A percentile compares a stretch with the other conserved stretches of the same genome.
Conservation (phyloP, 306 rosid genomes). For the Inga oerstediana region DNA sequence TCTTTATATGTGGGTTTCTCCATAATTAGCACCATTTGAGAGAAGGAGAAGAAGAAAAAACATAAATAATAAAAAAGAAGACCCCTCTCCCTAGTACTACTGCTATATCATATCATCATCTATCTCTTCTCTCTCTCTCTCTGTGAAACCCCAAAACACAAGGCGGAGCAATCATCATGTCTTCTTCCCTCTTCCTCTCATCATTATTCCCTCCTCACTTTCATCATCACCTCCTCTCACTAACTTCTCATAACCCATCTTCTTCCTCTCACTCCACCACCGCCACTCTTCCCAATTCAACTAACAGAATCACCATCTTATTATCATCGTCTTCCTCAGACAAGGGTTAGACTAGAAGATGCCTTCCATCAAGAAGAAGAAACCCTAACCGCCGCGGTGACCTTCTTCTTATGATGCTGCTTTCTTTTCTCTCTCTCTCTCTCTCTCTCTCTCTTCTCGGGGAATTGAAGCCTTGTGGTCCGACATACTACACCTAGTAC, state of each 20-base stretch:
- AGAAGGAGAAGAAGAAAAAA: constrained; percentile 21
- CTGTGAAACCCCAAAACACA: constrained; percentile 1
- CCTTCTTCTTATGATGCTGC: constrained; percentile 2
- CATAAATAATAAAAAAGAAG: neutral
- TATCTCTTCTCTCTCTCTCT: neutral
- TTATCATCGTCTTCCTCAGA: neutral
- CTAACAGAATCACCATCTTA: neutral
- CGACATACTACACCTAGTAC: constrained; percentile 38
- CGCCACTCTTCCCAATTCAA: constrained; percentile 33
- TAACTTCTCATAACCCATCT: constrained; percentile 53
- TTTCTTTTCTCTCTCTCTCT: neutral
- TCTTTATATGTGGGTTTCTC: neutral
- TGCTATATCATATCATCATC: neutral
- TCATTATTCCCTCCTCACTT: constrained; percentile 65
- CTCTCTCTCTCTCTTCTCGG: constrained; percentile 55
- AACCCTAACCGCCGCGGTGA: constrained; percentile 45
- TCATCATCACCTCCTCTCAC: constrained; percentile 63
- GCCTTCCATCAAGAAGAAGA: constrained; percentile 73
- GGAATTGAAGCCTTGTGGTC: constrained; percentile 92
- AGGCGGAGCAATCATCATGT: constrained; percentile 72
- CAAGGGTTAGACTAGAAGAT: constrained; percentile 57
- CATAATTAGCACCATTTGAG: constrained; percentile 41
- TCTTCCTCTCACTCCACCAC: neutral
- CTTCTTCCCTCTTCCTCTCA: constrained; percentile 53
- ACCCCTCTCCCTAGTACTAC: neutral